Evolutionary conservation across 192 early-diverging fungal genomes (phyloP).

Genomic region (Fimicolochytrium jonesii): DNA sequence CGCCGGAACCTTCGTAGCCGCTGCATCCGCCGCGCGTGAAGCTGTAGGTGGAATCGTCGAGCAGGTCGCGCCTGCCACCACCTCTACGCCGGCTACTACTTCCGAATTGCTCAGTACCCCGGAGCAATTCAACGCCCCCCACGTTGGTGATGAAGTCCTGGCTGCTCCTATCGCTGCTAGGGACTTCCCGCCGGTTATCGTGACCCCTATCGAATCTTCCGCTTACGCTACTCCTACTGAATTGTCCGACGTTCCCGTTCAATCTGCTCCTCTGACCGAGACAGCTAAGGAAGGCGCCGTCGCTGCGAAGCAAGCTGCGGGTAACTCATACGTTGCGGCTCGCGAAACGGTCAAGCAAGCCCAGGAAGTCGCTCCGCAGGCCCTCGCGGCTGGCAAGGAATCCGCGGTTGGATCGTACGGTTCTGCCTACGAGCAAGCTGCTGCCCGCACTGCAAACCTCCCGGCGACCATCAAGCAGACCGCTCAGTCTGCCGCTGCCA

Average conservation of each 20-base stretch:
- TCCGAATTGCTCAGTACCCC: too few relatives aligned
- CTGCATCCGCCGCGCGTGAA: background rate
- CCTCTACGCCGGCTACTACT: too few relatives aligned
- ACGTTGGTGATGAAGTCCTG: background rate
- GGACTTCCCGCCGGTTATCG: background rate
- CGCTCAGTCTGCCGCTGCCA: background rate
- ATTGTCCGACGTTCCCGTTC: too few relatives aligned
- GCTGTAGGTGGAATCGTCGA: too few relatives aligned
- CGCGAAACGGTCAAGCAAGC: background rate
- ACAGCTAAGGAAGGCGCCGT: background rate
- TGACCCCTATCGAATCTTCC: too few relatives aligned
- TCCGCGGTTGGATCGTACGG: background rate
- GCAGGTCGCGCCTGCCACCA: too few relatives aligned
- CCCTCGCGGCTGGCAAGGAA: background rate
- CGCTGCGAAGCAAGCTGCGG: background rate
- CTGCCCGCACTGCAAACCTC: conserved; percentile 5
- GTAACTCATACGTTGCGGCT: background rate
- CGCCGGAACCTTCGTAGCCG: background rate
- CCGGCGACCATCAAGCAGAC: background rate
- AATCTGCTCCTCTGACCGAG: too few relatives aligned
- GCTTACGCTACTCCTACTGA: too few relatives aligned
- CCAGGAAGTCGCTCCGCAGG: background rate
- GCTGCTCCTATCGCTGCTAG: background rate
- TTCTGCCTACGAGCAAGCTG: conserved; percentile 1
- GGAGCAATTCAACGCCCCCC: too few relatives aligned